These are phyloP conservation scores for Krasilnikovozyma curviuscula DNA, from an alignment of 768 basidiomycete genomes.

Conservation along the genomic window DNA sequence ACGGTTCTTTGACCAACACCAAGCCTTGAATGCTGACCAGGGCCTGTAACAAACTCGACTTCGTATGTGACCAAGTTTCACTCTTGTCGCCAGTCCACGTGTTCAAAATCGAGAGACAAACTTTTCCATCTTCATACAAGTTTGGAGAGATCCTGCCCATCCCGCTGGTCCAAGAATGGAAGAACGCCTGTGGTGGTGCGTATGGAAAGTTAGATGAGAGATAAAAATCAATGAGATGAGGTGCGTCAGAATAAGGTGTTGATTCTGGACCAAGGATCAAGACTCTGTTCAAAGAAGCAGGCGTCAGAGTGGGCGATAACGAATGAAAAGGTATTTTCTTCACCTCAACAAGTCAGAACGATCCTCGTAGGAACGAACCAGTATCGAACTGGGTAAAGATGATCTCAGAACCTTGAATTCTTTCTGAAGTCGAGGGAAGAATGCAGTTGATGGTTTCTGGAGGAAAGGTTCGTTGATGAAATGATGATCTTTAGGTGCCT, in stretches of 20 bases:
- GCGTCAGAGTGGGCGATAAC: background rate
- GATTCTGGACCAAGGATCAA: background rate
- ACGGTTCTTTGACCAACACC: constrained; percentile 83
- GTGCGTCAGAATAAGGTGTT: constrained; percentile 41
- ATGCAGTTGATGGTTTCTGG: constrained; percentile 48
- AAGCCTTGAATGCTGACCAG: constrained; percentile 86
- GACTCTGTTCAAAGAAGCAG: too few species aligned
- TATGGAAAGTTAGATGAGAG: constrained; percentile 38
- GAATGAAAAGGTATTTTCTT: constrained; percentile 29
- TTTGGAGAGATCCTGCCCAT: constrained; percentile 52
- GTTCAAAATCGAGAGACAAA: constrained; percentile 74
- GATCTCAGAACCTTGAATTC: constrained; percentile 63
- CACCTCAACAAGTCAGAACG: constrained; percentile 83
- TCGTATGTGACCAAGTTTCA: constrained; percentile 82
- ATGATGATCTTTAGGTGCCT: constrained; percentile 63
- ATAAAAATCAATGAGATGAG: constrained; percentile 85
- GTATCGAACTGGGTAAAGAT: constrained; percentile 72
- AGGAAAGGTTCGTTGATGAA: constrained; percentile 39
- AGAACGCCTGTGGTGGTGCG: constrained; percentile 64
- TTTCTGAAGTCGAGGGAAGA: constrained; percentile 53
- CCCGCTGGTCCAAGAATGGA: constrained; percentile 84
- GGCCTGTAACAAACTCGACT: constrained; percentile 75
- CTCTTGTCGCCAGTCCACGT: constrained; percentile 79
- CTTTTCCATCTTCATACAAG: constrained; percentile 86
- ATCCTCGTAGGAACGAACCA: constrained; percentile 80